phyloP scores from a whole-genome alignment of 108 stramenopile genomes.

The Cyclotella atomus region DNA sequence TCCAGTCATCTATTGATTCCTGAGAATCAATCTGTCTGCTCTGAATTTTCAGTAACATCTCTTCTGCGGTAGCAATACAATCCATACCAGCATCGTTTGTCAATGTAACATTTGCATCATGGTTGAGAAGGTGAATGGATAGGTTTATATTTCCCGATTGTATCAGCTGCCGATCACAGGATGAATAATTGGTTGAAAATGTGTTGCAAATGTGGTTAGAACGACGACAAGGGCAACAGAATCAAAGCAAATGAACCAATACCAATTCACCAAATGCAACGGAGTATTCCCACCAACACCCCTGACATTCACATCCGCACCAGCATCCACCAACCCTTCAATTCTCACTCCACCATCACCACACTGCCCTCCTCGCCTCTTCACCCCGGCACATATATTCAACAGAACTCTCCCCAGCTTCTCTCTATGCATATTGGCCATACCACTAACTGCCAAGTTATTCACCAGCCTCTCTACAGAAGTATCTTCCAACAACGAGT shows the following conservation, averaged over 20 bases:
- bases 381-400: slow-evolving; percentile 27
- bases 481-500: slow-evolving; percentile 30
- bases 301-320: slow-evolving; percentile 40
- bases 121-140: slow-evolving; percentile 32
- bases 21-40: neutral
- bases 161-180: slow-evolving; percentile 24
- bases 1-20: slow-evolving; percentile 28
- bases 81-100: slow-evolving; percentile 45
- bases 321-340: slow-evolving; percentile 51
- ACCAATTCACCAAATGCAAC: slow-evolving; percentile 36
- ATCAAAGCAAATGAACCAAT: neutral
- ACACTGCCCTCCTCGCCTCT: slow-evolving; percentile 10
- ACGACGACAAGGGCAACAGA: neutral
- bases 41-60: neutral
- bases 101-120: slow-evolving; percentile 41
- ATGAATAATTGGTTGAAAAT: too few relatives aligned
- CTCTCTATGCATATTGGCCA: slow-evolving; percentile 46
- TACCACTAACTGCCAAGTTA: slow-evolving; percentile 35
- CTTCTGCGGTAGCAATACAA: slow-evolving; percentile 41
- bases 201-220: too few relatives aligned
- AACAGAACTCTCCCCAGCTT: slow-evolving; percentile 34
- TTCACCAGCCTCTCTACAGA: slow-evolving; percentile 12
- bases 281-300: slow-evolving; percentile 41
- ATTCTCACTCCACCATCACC: slow-evolving; percentile 22
- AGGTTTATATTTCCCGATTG: slow-evolving; percentile 35